phyloP scores from a whole-genome alignment of 2,329 filamentous ascomycete genomes.

The Diplocarpon rosae region DNA sequence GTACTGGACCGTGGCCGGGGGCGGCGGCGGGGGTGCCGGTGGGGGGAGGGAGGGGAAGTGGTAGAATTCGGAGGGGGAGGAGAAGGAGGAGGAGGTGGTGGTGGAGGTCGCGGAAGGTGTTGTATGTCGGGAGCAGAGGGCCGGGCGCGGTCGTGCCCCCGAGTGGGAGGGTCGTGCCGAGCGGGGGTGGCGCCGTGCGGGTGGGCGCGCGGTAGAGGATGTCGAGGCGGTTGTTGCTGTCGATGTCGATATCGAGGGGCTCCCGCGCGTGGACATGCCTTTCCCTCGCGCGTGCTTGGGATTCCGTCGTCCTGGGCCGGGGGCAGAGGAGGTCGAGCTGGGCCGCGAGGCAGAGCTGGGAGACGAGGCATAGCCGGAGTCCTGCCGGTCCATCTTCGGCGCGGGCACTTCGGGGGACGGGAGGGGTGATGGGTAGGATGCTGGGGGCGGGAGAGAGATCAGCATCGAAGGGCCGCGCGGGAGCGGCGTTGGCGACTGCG shows the following conservation, averaged over 20 bases:
- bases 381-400: constrained; percentile 22
- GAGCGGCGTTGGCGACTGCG: no score
- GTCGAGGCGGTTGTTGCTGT: constrained; percentile 11
- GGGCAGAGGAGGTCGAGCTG: constrained; percentile 12
- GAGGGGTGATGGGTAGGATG: neutral
- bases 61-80: constrained; percentile 21
- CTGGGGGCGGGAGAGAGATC: neutral
- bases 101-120: constrained; percentile 4
- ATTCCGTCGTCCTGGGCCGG: constrained; percentile 1
- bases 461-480: no score
- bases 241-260: constrained; percentile 11
- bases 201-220: constrained; percentile 11
- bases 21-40: constrained; percentile 30
- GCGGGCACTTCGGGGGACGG: constrained; percentile 8
- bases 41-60: constrained; percentile 23
- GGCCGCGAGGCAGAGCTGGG: constrained; percentile 4
- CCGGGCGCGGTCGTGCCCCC: constrained; percentile 1
- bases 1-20: constrained; percentile 51
- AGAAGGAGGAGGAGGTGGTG: neutral
- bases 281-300: neutral
- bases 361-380: constrained; percentile 23
- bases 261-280: constrained; percentile 1
- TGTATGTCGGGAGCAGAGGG: constrained; percentile 6
- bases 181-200: constrained; percentile 14
- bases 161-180: constrained; percentile 5